A percentile compares a stretch with the other conserved stretches of the same genome.
Evolutionary conservation across 495 filamentous ascomycete genomes (phyloP).

Genomic region (Friedmanniomyces endolithicus): DNA sequence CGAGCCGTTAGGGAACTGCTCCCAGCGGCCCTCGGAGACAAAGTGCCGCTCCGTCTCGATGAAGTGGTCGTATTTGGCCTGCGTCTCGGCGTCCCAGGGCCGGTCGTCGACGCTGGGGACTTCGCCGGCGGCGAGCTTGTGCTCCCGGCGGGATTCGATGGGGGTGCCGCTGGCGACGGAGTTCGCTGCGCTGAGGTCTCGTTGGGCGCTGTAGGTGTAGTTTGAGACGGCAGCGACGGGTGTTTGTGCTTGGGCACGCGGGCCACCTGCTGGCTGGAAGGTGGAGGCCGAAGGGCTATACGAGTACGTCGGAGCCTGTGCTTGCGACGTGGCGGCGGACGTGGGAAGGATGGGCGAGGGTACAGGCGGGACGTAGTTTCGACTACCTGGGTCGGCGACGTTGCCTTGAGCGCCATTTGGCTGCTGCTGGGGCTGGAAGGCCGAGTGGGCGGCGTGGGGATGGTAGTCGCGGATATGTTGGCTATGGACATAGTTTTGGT

Average conservation of each 20-base stretch:
- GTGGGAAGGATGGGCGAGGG: background rate
- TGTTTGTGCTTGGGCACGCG: conserved; percentile 1
- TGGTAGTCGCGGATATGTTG: conserved; percentile 49
- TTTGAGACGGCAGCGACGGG: background rate
- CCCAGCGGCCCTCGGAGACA: conserved; percentile 84
- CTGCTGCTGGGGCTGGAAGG: conserved; percentile 37
- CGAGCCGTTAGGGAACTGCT: conserved; percentile 75
- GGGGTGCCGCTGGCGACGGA: conserved; percentile 11
- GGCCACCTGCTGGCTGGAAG: conserved; percentile 1
- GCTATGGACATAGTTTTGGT: conserved; percentile 43
- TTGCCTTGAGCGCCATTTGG: conserved; percentile 32
- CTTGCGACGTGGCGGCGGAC: background rate
- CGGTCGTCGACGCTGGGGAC: conserved; percentile 24
- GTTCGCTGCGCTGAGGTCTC: conserved; percentile 1
- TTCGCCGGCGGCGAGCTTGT: conserved; percentile 2
- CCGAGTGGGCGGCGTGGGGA: conserved; percentile 36
- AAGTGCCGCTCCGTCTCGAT: conserved; percentile 64
- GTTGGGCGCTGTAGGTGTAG: conserved; percentile 13
- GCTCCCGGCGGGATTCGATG: conserved; percentile 2
- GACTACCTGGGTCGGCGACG: conserved; percentile 23
- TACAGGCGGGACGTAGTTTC: conserved; percentile 10
- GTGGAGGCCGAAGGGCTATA: background rate
- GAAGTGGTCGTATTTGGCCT: conserved; percentile 74
- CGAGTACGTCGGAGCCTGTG: background rate
- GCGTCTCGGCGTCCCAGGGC: conserved; percentile 47